Percentiles rank a stretch among this genome's conserved stretches.
Evolutionary conservation across 2,329 filamentous ascomycete species (phyloP).

Genomic region (Hypoxylon sp.): DNA sequence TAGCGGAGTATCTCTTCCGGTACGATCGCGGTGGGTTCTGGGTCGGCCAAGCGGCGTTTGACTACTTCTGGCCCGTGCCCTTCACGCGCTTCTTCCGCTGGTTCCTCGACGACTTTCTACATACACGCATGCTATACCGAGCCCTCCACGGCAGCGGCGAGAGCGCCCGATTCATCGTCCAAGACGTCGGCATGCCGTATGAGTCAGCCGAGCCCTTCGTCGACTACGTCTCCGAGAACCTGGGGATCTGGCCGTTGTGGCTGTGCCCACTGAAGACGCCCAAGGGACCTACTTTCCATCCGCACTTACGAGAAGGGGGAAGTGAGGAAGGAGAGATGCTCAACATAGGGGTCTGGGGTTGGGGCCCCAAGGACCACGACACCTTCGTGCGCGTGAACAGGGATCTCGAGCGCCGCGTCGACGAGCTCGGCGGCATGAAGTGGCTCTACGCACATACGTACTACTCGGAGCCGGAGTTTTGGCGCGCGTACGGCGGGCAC

Average conservation of each 20-base stretch:
- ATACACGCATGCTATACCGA: conserved; percentile 81
- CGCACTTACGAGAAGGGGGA: conserved; percentile 58
- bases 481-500: conserved; percentile 70
- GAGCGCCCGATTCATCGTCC: conserved; percentile 75
- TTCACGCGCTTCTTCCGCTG: conserved; percentile 76
- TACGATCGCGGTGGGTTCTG: conserved; percentile 84
- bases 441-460: conserved; percentile 91
- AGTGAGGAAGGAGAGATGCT: conserved; percentile 60
- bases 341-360: conserved; percentile 84
- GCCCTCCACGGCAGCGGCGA: conserved; percentile 78
- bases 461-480: conserved; percentile 81
- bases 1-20: conserved; percentile 81
- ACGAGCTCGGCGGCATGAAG: conserved; percentile 81
- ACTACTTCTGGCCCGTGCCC: conserved; percentile 75
- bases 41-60: conserved; percentile 76
- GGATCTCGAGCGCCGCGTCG: conserved; percentile 77
- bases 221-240: conserved; percentile 66
- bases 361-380: conserved; percentile 69
- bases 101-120: conserved; percentile 79
- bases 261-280: conserved; percentile 69
- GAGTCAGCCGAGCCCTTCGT: conserved; percentile 66
- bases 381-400: conserved; percentile 80
- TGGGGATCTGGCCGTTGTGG: conserved; percentile 73
- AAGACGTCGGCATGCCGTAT: conserved; percentile 75
- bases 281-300: conserved; percentile 68